Conservation (phyloP, 257 asterid genomes). For the Jacaranda copaia region DNA sequence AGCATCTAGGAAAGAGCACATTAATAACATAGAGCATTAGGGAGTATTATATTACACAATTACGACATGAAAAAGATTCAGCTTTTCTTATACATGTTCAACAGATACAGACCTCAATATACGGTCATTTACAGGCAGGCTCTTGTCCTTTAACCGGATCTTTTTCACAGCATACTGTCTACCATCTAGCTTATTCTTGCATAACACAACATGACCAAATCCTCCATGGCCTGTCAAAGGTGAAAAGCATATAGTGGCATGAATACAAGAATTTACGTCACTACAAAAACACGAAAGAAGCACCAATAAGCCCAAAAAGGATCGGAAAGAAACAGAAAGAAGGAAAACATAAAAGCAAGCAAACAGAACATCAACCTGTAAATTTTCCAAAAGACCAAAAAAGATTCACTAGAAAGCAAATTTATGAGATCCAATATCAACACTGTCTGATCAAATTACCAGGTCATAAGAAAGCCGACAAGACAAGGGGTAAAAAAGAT, state of each 20-base stretch:
- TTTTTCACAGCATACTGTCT: slow-evolving; percentile 97
- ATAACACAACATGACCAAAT: slow-evolving; percentile 93
- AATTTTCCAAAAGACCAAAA: background rate
- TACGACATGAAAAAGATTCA: slow-evolving; percentile 1
- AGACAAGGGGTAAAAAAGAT: background rate
- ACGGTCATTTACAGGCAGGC: slow-evolving; percentile 83
- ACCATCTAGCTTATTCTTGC: slow-evolving; percentile 98
- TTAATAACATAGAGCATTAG: slow-evolving; percentile 16
- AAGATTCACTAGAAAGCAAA: background rate
- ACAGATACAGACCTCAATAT: slow-evolving; percentile 74
- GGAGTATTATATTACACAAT: slow-evolving; percentile 14
- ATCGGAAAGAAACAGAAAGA: background rate
- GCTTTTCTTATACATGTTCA: background rate
- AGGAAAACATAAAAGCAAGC: slow-evolving; percentile 6
- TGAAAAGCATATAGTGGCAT: slow-evolving; percentile 14
- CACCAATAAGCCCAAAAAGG: background rate
- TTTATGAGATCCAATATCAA: slow-evolving; percentile 20
- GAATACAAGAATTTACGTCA: slow-evolving; percentile 9
- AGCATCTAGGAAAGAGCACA: slow-evolving; percentile 19
- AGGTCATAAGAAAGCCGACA: slow-evolving; percentile 17
- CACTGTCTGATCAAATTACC: slow-evolving; percentile 11
- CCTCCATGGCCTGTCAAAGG: slow-evolving; percentile 89
- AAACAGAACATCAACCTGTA: background rate
- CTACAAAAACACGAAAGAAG: slow-evolving; percentile 27
- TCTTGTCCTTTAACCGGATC: slow-evolving; percentile 88